Evolutionary conservation across 345 rosid species (phyloP).

Genomic region (Atalantia buxifolia): DNA sequence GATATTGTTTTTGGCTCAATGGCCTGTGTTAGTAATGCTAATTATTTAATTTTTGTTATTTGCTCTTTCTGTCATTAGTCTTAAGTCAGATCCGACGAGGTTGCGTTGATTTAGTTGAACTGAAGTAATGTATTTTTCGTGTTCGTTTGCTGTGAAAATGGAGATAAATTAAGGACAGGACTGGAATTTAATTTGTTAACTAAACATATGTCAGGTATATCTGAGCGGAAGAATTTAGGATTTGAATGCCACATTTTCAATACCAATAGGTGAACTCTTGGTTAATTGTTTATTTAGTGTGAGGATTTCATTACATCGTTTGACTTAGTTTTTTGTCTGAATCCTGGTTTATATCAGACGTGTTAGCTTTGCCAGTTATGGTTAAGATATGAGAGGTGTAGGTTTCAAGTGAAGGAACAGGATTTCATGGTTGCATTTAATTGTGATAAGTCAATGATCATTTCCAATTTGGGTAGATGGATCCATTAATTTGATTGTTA

Average conservation of each 20-base stretch:
- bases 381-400: background rate
- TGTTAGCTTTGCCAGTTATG: slow-evolving; percentile 2
- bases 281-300: background rate
- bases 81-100: background rate
- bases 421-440: background rate
- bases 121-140: background rate
- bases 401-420: slow-evolving; percentile 1
- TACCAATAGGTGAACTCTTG: background rate
- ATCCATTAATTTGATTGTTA: background rate
- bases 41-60: background rate
- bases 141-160: background rate
- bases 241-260: slow-evolving; percentile 4
- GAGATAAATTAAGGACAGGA: background rate
- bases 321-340: background rate
- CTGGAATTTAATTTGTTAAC: background rate
- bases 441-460: background rate
- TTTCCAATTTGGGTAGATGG: background rate
- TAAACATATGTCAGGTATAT: background rate
- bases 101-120: background rate
- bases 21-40: background rate
- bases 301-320: background rate
- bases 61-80: background rate
- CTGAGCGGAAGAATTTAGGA: slow-evolving; percentile 5
- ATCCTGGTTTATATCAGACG: background rate
- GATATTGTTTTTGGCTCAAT: background rate